Conservation (phyloP, 257 asterid species). For the Solanum pimpinellifolium region DNA sequence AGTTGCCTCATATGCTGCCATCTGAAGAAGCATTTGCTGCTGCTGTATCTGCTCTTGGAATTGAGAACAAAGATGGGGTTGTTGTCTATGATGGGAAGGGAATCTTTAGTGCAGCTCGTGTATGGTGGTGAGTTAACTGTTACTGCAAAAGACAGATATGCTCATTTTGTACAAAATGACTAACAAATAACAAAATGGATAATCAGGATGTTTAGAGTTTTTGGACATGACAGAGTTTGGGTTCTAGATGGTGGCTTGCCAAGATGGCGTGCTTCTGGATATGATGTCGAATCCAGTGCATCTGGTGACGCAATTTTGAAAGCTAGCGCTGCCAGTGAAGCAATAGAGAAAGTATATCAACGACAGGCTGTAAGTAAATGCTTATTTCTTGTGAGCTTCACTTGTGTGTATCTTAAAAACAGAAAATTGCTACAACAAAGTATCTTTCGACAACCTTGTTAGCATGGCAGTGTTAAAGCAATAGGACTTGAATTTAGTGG, state of each 20-base stretch:
- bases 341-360: slow-evolving; percentile 82
- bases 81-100: slow-evolving; percentile 99
- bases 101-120: slow-evolving; percentile 97
- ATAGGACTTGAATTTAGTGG: not conserved
- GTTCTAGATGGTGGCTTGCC: slow-evolving; percentile 96
- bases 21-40: slow-evolving; percentile 97
- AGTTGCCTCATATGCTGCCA: slow-evolving; percentile 99
- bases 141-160: not conserved
- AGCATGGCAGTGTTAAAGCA: not conserved
- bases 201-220: slow-evolving; percentile 95
- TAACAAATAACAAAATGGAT: slow-evolving; percentile 4
- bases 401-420: not conserved
- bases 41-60: slow-evolving; percentile 95
- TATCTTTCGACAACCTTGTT: not conserved
- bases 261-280: slow-evolving; percentile 90
- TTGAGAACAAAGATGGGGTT: slow-evolving; percentile 77
- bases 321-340: slow-evolving; percentile 99
- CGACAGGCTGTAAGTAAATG: slow-evolving; percentile 37
- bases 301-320: slow-evolving; percentile 88
- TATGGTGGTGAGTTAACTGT: slow-evolving; percentile 77
- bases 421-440: not conserved
- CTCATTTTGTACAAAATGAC: not conserved
- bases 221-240: slow-evolving; percentile 88
- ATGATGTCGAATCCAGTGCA: slow-evolving; percentile 88
- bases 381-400: not conserved